Base-by-base conservation (phyloP, 371 early-diverging fungal genomes). In the Apophysomyces sp. region DNA sequence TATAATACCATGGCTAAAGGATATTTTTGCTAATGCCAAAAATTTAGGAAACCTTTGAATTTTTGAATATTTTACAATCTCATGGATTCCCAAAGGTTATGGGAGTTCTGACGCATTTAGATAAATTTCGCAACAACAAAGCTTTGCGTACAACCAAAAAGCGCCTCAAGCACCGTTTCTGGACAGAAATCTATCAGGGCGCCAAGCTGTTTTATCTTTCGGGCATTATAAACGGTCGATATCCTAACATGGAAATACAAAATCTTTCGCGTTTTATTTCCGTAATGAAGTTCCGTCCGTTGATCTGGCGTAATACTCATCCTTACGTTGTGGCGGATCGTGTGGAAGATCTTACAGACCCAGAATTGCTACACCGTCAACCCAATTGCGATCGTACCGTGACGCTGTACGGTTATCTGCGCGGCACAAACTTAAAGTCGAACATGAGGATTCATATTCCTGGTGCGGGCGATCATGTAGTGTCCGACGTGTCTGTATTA, bases 61-160 rank as follows among this genome's bases (percentile, higher is more conserved):
- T 97, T 76, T 81, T 99, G 29, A 98, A 97, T 73, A 88, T 99
- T 60, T 81, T 99, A 31, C 99, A 98, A 70, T 87, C 93, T 3
- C 99, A 99, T 66, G 99, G 99, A 24, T 96, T 98, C 72, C 96
- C 99, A 11, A 95, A 95, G 64, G 89, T 99, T 26, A 97, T 98
- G 93, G 98, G 98, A 32, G 94, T 98, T 11, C 74, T 98, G 58
- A 98, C 99, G 13, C 95, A 95, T 68, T 72, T 98, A 58, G 99
- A 98, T 65, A 89, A 89, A 54, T 96, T 97, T 81, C 89, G 89
- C 61, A 94, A 94, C 77, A 92, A 88, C 79, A 97, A 98, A 77
- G 74, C 87, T 21, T 82, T 96, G 57, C 88, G 90, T 57, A 87
- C 86, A 15, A 93, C 90, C n/a, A 98, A 98, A 73, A 97, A 97